phyloP scores from a whole-genome alignment of 176 grass and related monocot genomes.

The Musa itinerans region DNA sequence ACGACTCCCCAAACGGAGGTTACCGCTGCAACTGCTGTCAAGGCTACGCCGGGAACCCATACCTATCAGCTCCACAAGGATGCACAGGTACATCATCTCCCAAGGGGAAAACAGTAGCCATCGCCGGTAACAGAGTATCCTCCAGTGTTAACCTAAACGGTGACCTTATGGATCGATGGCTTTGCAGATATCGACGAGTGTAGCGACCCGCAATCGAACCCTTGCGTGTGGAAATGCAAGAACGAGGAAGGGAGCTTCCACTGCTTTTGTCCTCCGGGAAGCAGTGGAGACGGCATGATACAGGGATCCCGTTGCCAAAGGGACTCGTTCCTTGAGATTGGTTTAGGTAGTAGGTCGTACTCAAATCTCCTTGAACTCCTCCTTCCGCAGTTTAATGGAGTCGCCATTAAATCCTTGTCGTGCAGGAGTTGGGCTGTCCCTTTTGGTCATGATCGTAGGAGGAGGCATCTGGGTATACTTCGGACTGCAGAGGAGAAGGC shows the following conservation, averaged over 20 bases:
- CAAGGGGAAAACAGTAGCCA: neutral
- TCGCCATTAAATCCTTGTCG: neutral
- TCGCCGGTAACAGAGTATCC: neutral
- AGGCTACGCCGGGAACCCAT: slow-evolving; percentile 47
- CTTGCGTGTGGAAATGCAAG: too few relatives aligned
- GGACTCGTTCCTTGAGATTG: neutral
- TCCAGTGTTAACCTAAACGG: neutral
- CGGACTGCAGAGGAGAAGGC: slow-evolving; percentile 31
- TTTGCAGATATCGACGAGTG: too few relatives aligned
- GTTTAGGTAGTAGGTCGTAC: neutral
- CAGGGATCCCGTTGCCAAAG: too few relatives aligned
- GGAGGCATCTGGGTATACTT: slow-evolving; percentile 31
- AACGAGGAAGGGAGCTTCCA: too few relatives aligned
- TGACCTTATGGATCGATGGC: too few relatives aligned
- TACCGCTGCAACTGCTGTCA: slow-evolving; percentile 40
- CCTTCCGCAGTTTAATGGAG: slow-evolving; percentile 1
- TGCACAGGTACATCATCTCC: slow-evolving; percentile 21
- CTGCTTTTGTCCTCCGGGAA: too few relatives aligned
- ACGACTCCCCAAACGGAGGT: slow-evolving; percentile 28
- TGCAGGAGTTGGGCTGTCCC: slow-evolving; percentile 27
- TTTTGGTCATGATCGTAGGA: slow-evolving; percentile 26
- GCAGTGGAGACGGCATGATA: too few relatives aligned
- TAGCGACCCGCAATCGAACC: too few relatives aligned
- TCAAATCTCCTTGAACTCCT: neutral
- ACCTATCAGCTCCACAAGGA: slow-evolving; percentile 15